Evolutionary conservation across 306 rosid species (phyloP).

Genomic region (Quercus wislizeni): DNA sequence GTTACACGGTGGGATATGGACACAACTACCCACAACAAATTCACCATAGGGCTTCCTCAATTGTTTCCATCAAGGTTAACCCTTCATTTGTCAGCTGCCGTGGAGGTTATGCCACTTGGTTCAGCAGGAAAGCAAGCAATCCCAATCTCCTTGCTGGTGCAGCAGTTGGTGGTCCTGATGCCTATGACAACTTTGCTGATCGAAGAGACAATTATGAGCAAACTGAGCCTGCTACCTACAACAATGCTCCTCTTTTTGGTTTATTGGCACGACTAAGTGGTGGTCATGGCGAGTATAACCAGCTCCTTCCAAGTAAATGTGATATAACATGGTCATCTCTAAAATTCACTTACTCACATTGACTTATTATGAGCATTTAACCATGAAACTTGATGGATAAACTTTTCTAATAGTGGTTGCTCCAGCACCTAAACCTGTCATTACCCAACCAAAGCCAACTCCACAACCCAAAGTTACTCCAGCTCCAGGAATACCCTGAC

Average conservation of each 20-base stretch:
- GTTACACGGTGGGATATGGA: constrained; percentile 96
- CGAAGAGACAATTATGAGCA: constrained; percentile 87
- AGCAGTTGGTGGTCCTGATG: constrained; percentile 91
- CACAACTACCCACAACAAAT: constrained; percentile 71
- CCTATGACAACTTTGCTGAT: constrained; percentile 93
- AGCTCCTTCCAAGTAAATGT: constrained; percentile 79
- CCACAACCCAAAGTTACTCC: constrained; percentile 51
- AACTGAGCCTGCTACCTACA: constrained; percentile 97
- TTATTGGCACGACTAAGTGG: constrained; percentile 67
- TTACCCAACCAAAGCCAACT: constrained; percentile 35
- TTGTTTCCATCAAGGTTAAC: constrained; percentile 77
- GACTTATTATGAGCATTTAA: background rate
- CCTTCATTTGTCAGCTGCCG: constrained; percentile 77
- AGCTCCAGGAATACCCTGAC: constrained; percentile 50
- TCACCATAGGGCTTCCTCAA: constrained; percentile 91
- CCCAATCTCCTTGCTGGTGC: constrained; percentile 88
- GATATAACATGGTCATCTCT: background rate
- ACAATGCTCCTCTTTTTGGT: constrained; percentile 94
- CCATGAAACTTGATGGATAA: background rate
- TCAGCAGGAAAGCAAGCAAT: constrained; percentile 60
- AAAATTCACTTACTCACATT: background rate
- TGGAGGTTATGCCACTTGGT: constrained; percentile 96
- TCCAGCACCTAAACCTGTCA: constrained; percentile 35
- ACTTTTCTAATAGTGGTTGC: constrained; percentile 42
- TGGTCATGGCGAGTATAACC: constrained; percentile 64